Percentiles rank a stretch among this genome's conserved stretches.
These are phyloP conservation scores for Boletus pseudopeckii DNA, from an alignment of 768 basidiomycete species.

Conservation along the genomic window DNA sequence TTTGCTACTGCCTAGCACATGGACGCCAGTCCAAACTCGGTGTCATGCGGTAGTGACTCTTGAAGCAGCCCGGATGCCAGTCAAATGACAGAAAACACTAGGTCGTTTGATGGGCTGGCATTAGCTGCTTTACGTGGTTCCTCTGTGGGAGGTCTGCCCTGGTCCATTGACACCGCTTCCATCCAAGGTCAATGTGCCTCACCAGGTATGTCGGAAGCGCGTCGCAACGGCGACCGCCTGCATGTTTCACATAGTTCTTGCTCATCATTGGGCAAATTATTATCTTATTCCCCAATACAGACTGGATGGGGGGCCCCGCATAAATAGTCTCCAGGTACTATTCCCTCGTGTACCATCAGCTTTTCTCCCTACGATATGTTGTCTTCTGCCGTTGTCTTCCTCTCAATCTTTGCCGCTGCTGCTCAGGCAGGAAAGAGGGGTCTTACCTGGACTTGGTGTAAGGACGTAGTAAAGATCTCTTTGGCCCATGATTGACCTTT, in stretches of 20 bases:
- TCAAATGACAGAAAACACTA: neutral
- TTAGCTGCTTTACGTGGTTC: neutral
- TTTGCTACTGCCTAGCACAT: neutral
- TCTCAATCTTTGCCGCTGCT: constrained; percentile 14
- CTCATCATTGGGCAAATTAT: neutral
- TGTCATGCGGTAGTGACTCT: neutral
- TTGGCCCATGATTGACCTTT: neutral
- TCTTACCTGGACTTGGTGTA: constrained; percentile 37
- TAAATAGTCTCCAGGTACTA: neutral
- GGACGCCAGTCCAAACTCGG: neutral
- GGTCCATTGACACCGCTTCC: constrained; percentile 1
- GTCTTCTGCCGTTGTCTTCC: constrained; percentile 9
- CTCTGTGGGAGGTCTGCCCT: neutral
- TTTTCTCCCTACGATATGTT: constrained; percentile 14
- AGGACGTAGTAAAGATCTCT: neutral
- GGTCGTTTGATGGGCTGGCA: neutral
- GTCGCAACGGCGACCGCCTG: neutral
- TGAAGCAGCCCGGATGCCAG: neutral
- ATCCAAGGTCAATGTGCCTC: neutral
- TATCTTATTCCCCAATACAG: neutral
- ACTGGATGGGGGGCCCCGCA: neutral
- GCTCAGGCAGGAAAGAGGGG: constrained; percentile 38
- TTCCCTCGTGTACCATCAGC: neutral
- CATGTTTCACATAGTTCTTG: neutral
- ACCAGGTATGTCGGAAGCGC: neutral